phyloP scores from a whole-genome alignment of 345 rosid genomes.

The Corchorus capsularis region DNA sequence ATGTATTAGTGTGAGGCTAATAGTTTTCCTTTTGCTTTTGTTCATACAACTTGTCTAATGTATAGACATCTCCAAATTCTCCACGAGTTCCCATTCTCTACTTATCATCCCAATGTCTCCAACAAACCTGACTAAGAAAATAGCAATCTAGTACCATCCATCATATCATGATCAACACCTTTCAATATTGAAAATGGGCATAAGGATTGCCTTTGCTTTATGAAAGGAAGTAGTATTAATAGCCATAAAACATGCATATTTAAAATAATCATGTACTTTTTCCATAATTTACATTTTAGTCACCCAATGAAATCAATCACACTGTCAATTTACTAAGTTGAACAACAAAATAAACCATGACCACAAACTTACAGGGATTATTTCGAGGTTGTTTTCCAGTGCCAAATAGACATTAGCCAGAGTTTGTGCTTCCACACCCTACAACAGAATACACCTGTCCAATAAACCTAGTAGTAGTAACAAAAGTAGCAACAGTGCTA shows the following conservation, averaged over 20 bases:
- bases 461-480: conserved; percentile 8
- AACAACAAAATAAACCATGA: conserved; percentile 20
- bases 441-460: conserved; percentile 20
- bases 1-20: conserved; percentile 4
- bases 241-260: neutral
- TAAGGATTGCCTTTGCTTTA: neutral
- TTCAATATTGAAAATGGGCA: neutral
- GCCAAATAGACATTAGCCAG: conserved; percentile 96
- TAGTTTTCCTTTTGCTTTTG: neutral
- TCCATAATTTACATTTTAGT: neutral
- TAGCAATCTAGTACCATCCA: neutral
- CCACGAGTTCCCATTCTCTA: neutral
- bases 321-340: neutral
- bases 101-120: neutral
- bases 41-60: neutral
- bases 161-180: neutral
- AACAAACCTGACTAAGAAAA: neutral
- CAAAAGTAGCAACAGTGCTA: neutral
- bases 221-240: neutral
- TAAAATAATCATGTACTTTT: neutral
- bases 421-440: conserved; percentile 99
- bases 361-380: conserved; percentile 73
- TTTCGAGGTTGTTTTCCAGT: conserved; percentile 92
- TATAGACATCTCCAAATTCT: neutral
- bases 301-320: neutral